These are phyloP conservation scores for Grosmannia penicillata DNA, from an alignment of 2,329 filamentous ascomycete species.

Conservation along the genomic window DNA sequence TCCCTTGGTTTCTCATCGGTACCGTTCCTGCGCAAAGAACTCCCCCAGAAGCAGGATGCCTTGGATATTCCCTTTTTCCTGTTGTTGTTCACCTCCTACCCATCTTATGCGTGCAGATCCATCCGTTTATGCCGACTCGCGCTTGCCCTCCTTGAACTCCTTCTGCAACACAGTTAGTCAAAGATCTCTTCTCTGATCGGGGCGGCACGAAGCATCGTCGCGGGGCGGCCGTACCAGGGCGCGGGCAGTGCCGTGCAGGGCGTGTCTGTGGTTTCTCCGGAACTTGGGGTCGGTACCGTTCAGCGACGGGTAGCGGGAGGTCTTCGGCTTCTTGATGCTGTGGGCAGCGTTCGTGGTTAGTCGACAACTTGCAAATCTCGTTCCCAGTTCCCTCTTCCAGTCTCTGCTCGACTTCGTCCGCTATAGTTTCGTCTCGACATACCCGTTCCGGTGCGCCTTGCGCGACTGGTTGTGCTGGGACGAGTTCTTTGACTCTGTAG, in stretches of 20 bases:
- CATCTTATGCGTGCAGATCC: background rate
- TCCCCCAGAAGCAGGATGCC: constrained; percentile 4
- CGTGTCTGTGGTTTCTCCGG: constrained; percentile 98
- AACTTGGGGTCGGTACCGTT: constrained; percentile 99
- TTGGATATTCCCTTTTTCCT: constrained; percentile 3
- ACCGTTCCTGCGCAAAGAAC: constrained; percentile 7
- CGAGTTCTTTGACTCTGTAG: constrained; percentile 96
- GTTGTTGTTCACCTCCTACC: constrained; percentile 1
- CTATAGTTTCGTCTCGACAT: constrained; percentile 25
- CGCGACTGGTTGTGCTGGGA: constrained; percentile 97
- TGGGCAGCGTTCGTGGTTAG: constrained; percentile 6
- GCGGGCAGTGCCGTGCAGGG: constrained; percentile 96
- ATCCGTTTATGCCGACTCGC: constrained; percentile 18
- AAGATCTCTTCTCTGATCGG: background rate
- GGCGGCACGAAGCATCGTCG: too few species aligned
- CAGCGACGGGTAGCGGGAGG: constrained; percentile 94
- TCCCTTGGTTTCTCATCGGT: constrained; percentile 3
- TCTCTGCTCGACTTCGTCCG: background rate
- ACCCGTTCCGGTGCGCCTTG: constrained; percentile 99
- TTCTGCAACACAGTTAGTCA: constrained; percentile 47
- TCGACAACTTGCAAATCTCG: background rate
- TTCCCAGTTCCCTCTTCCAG: background rate
- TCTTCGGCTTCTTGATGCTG: constrained; percentile 99
- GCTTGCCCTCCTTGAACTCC: constrained; percentile 76
- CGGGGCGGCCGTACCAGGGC: constrained; percentile 57